Conservation (phyloP, 352 stramenopile species). For the Lagenidium giganteum region DNA sequence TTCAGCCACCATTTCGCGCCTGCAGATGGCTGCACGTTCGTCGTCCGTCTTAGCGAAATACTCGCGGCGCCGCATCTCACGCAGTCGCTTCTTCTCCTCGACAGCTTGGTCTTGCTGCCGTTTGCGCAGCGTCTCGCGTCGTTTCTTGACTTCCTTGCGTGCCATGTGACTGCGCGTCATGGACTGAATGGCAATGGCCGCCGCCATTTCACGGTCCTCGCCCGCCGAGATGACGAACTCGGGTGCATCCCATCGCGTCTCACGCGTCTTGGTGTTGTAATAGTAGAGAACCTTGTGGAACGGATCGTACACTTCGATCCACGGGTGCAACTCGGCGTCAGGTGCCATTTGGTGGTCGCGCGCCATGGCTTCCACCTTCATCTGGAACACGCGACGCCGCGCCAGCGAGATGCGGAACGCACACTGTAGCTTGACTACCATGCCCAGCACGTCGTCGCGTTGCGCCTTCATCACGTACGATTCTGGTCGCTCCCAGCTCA, state of each 20-base stretch:
- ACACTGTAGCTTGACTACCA: constrained; percentile 42
- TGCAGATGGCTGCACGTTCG: constrained; percentile 27
- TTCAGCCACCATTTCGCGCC: constrained; percentile 47
- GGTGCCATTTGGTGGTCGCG: no score
- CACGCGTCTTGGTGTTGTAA: constrained; percentile 34
- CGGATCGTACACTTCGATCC: constrained; percentile 68
- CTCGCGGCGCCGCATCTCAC: constrained; percentile 14
- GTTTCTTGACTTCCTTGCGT: constrained; percentile 24
- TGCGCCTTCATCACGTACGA: constrained; percentile 25
- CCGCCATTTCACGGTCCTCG: constrained; percentile 38
- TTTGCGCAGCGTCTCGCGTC: constrained; percentile 17
- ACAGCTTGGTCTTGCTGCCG: constrained; percentile 19
- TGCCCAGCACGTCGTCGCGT: constrained; percentile 31
- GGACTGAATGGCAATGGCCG: constrained; percentile 51
- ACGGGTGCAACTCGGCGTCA: no score
- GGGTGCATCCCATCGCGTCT: constrained; percentile 43
- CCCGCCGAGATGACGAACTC: constrained; percentile 23
- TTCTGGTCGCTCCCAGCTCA: constrained; percentile 36
- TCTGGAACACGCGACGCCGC: constrained; percentile 27
- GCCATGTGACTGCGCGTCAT: constrained; percentile 37
- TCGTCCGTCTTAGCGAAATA: constrained; percentile 24
- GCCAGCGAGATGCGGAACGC: constrained; percentile 42
- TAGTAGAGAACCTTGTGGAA: constrained; percentile 57
- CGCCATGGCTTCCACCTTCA: constrained; percentile 15
- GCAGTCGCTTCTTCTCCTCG: constrained; percentile 11